phyloP scores from a whole-genome alignment of 2,329 filamentous ascomycete genomes.

The Ceratocystis alfenasii region DNA sequence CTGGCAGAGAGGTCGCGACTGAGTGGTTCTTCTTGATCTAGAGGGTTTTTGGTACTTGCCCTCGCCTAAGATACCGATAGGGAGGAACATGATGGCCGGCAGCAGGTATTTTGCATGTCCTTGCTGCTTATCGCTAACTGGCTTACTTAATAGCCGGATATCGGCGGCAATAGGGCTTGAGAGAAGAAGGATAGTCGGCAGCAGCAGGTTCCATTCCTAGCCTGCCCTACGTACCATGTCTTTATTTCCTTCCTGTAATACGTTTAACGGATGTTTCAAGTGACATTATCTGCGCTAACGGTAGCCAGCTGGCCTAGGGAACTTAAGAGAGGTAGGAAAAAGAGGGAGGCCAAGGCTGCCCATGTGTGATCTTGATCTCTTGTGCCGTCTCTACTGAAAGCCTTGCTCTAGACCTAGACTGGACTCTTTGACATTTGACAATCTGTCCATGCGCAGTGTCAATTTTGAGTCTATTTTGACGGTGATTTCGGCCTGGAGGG shows the following conservation, averaged over 20 bases:
- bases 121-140: not conserved
- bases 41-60: no score
- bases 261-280: not conserved
- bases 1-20: not conserved
- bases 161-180: no score
- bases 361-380: not conserved
- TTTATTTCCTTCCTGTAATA: no score
- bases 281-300: not conserved
- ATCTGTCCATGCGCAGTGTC: not conserved
- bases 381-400: not conserved
- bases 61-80: not conserved
- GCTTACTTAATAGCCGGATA: no score
- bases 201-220: no score
- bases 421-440: not conserved
- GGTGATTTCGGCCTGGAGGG: not conserved
- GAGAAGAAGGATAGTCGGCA: no score
- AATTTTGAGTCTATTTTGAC: slow-evolving; percentile 9
- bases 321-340: not conserved
- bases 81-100: not conserved
- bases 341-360: not conserved
- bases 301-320: not conserved
- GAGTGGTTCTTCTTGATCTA: not conserved
- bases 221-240: no score
- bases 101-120: not conserved
- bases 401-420: not conserved